Evolutionary conservation across 2,329 filamentous ascomycete species (phyloP), one percentile per base, ranked within the genome.

Genomic region (Aspergillus quadricinctus): DNA sequence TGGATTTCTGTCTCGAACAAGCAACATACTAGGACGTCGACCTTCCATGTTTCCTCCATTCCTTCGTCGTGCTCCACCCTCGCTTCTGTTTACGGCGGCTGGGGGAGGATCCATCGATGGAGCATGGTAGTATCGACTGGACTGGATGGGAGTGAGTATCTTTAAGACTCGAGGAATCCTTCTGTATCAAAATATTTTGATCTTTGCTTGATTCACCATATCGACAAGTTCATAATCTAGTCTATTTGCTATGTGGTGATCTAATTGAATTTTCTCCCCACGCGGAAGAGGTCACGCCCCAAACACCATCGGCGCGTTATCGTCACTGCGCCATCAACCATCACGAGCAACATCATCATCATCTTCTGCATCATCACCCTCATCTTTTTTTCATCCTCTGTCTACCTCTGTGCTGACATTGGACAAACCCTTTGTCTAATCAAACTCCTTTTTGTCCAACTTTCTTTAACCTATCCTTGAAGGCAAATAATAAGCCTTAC

Each of bases 81-180:
- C 21, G 41, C n/a, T 45, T 23, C 57, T 59, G 57, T 59, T 59
- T 59, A 59, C 57, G 57, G 57, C 57, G 57, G 55, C n/a, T 40
- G 21, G 35, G 35, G 31, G 29, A 29, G 43, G 29, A 27, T 40
- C 43, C 27, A 46, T 53, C 19, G 23, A 31, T 53, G n/a, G 23
- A 11, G 41, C 27, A 31, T 53, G 23, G 40, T 19, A 3, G 35
- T 48, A 28, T 37, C 17, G 31, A 37, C 31, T 27, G 25, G 25
- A 27, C 6, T 17, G 31, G 31, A 17, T 17, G 31, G 14, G 31
- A 37, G 31, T 6, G n/a, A 17, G 14, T 7, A 7, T 7, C 31
- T 37, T 37, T 37, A 37, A 37, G 14, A 37, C 31, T 37, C 14
- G 31, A n/a, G 14, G 31, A 7, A 21, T 46, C 14, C 43, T 46